Conservation (phyloP, 306 rosid genomes). For the Rosa lucieae region DNA sequence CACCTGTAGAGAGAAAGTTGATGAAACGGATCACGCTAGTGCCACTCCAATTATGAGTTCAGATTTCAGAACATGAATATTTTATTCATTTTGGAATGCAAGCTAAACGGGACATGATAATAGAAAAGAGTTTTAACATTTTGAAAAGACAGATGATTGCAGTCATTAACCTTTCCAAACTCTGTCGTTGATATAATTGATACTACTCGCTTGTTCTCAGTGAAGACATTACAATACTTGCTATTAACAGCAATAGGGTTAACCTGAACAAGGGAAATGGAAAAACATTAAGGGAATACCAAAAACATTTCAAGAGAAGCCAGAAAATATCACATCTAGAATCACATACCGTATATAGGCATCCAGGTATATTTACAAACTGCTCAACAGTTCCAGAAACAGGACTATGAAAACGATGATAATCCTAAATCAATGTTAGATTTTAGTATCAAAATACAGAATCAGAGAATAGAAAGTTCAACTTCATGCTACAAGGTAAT, state of each 20-base stretch:
- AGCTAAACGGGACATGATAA: not conserved
- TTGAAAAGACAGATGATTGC: conserved; percentile 25
- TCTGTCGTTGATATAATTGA: conserved; percentile 70
- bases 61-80: not conserved
- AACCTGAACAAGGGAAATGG: conserved; percentile 49
- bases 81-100: not conserved
- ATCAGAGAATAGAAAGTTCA: conserved; percentile 17
- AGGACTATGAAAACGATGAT: conserved; percentile 91
- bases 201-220: conserved; percentile 91
- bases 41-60: not conserved
- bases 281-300: not conserved
- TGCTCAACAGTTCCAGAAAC: conserved; percentile 80
- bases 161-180: conserved; percentile 78
- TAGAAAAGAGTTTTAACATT: conserved; percentile 10
- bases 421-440: conserved; percentile 62
- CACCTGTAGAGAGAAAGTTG: conserved; percentile 52
- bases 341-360: conserved; percentile 80
- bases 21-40: not conserved
- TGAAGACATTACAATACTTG: conserved; percentile 95
- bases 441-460: conserved; percentile 14
- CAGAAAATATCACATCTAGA: conserved; percentile 11
- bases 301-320: not conserved
- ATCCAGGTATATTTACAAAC: conserved; percentile 75
- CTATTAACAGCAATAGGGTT: conserved; percentile 98
- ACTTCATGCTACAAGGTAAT: conserved; percentile 4